A percentile compares a stretch with the other conserved stretches of the same genome.
phyloP scores from a whole-genome alignment of 371 early-diverging fungal genomes.

The Apophysomyces variabilis region DNA sequence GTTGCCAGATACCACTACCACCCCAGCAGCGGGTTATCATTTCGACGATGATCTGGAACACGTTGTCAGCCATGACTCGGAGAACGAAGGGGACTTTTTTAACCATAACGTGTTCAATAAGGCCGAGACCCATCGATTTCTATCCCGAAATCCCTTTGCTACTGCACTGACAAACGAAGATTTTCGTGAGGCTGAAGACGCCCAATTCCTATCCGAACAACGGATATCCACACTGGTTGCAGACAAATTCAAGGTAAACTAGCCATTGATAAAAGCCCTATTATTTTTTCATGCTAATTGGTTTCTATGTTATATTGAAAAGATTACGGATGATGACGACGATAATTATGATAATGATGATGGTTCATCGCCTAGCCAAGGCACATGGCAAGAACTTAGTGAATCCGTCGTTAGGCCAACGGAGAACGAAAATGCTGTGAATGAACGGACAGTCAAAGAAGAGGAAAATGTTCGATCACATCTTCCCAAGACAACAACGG shows the following conservation, averaged over 20 bases:
- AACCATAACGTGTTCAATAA: constrained; percentile 4
- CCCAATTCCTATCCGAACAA: constrained; percentile 27
- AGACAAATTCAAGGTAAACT: neutral
- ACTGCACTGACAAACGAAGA: constrained; percentile 15
- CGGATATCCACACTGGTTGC: constrained; percentile 28
- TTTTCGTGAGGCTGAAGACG: constrained; percentile 24
- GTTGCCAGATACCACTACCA: neutral
- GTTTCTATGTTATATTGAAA: neutral
- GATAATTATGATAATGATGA: no score
- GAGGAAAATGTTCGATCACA: neutral
- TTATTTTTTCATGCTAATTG: neutral
- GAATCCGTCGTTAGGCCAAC: neutral
- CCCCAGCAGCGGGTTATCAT: neutral
- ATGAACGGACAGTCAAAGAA: neutral
- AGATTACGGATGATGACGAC: constrained; percentile 1
- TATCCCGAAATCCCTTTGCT: constrained; percentile 24
- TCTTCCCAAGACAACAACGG: neutral
- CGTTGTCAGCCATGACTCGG: constrained; percentile 2
- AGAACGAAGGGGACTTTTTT: constrained; percentile 3
- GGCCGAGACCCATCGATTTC: constrained; percentile 20
- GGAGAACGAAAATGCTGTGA: neutral
- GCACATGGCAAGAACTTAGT: neutral
- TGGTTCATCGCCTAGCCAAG: neutral
- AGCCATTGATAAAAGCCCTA: neutral
- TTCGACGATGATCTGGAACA: constrained; percentile 5